Percentiles rank a stretch among this genome's conserved stretches.
These are phyloP conservation scores for Ustilago esculenta DNA, from an alignment of 1,284 basidiomycete genomes.

Conservation along the genomic window DNA sequence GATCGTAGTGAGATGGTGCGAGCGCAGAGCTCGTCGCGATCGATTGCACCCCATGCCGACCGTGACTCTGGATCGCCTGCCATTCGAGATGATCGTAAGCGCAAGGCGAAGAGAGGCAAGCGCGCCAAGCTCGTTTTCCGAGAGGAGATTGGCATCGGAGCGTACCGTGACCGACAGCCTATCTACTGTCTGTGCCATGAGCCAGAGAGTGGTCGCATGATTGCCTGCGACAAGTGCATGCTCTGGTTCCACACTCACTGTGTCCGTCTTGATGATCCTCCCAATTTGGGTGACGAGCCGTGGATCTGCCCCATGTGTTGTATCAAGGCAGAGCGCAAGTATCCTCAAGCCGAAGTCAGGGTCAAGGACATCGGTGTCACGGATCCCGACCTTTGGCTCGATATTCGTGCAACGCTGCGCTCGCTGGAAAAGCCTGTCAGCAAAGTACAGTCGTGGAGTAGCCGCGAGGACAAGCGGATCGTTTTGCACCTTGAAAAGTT, in stretches of 20 bases:
- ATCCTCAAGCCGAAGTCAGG: slow-evolving; percentile 62
- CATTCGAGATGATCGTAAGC: slow-evolving; percentile 38
- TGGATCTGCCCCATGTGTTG: slow-evolving; percentile 67
- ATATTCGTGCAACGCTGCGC: slow-evolving; percentile 60
- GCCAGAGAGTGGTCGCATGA: slow-evolving; percentile 60
- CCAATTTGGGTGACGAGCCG: slow-evolving; percentile 46
- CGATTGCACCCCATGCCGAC: slow-evolving; percentile 11
- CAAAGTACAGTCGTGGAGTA: slow-evolving; percentile 57
- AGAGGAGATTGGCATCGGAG: slow-evolving; percentile 58
- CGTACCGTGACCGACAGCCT: slow-evolving; percentile 36
- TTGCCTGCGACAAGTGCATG: slow-evolving; percentile 65
- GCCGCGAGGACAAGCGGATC: slow-evolving; percentile 52
- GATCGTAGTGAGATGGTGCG: slow-evolving; percentile 9
- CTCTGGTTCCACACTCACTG: slow-evolving; percentile 66
- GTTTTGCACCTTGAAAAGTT: slow-evolving; percentile 62
- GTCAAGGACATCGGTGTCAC: slow-evolving; percentile 56
- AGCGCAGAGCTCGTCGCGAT: slow-evolving; percentile 11
- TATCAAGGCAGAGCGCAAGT: slow-evolving; percentile 63
- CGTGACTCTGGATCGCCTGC: slow-evolving; percentile 33
- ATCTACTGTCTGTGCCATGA: slow-evolving; percentile 65
- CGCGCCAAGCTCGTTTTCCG: slow-evolving; percentile 64
- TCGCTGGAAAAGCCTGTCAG: slow-evolving; percentile 59
- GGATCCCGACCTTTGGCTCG: slow-evolving; percentile 59
- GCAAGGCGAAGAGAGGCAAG: slow-evolving; percentile 58
- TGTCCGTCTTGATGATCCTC: slow-evolving; percentile 55